Percentiles rank a stretch among this genome's conserved stretches.
phyloP scores from a whole-genome alignment of 176 grass and related monocot species.

The Hordeum marinum region DNA sequence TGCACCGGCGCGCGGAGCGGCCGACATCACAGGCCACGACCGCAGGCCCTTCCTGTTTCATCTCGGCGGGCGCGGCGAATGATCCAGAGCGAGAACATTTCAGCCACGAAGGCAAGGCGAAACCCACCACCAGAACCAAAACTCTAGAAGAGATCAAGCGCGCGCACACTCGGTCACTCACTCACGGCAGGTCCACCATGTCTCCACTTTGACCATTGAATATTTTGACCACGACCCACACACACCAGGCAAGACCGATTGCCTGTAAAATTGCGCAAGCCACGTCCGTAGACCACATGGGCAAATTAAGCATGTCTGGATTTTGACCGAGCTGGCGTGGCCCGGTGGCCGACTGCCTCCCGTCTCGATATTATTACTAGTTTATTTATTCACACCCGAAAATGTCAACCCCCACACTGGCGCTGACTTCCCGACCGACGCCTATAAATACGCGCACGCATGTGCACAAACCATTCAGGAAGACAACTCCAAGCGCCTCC shows the following conservation, averaged over 20 bases:
- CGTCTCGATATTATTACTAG: not conserved
- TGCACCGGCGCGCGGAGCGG: not conserved
- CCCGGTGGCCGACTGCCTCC: not conserved
- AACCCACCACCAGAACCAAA: not conserved
- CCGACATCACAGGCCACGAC: not conserved
- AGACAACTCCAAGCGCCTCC: not conserved
- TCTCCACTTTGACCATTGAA: conserved; percentile 31
- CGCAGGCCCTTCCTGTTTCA: not conserved
- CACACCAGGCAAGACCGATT: not conserved
- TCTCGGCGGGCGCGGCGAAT: not conserved
- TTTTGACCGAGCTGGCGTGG: not conserved
- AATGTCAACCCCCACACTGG: not conserved
- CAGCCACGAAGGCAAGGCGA: not conserved
- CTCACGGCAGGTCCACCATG: not conserved
- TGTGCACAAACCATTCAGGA: not conserved
- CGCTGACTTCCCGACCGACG: not conserved
- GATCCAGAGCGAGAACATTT: not conserved
- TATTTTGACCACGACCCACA: conserved; percentile 21
- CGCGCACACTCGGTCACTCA: not conserved
- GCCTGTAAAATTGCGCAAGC: not conserved
- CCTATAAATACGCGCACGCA: not conserved
- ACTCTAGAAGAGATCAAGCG: not conserved
- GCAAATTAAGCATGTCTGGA: not conserved
- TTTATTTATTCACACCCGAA: not conserved
- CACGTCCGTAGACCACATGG: not conserved